Base-by-base conservation (phyloP, 78 protist genomes). In the Dictyostelium firmibasis region DNA sequence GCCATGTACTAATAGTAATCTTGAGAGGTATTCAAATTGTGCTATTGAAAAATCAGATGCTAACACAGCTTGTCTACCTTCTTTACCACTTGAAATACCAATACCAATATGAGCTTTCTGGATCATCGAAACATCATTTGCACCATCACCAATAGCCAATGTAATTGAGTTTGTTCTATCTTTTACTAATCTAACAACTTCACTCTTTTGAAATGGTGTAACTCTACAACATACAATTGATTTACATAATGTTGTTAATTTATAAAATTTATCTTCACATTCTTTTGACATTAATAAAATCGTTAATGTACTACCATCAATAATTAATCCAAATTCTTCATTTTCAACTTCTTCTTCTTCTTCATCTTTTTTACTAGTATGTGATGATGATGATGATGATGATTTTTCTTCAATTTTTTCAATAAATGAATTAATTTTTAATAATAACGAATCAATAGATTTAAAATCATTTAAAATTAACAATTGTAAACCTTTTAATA, bases 211-310 rank as follows among this genome's bases (percentile, higher is more conserved):
- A 75, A 92, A 88, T 29, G 99, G 99, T 11, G 98, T 82, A 9
- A 97, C 98, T n/a, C 99, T 95, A 82, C 98, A 97, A 62, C 97
- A 96, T 1, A 97, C 62, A n/a, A 97, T 98, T 7, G 97, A 50
- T 29, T 41, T 67, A 13, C 97, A 96, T 57, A 75, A 14, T n/a
- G 7, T n/a, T 3, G 91, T 53, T 38, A 96, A 47, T 16, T 88
- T 25, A 41, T 84, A 76, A 67, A 97, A 85, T 50, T 0, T 50
- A 23, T 81, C 85, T 86, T 86, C 85, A 4, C 36, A 18, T 31
- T 81, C 84, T 23, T 78, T 84, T 44, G 81, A 29, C 16, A 35
- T 31, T 4, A 84, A 69, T 13, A 76, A 70, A 25, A 81, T n/a
- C 0, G 74, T 38, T 18, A 96, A 50, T 5, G 95, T 84, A 11